Percentiles rank a stretch among this genome's conserved stretches.
Conservation (phyloP, 768 basidiomycete species). For the Kwoniella mangroviensis region DNA sequence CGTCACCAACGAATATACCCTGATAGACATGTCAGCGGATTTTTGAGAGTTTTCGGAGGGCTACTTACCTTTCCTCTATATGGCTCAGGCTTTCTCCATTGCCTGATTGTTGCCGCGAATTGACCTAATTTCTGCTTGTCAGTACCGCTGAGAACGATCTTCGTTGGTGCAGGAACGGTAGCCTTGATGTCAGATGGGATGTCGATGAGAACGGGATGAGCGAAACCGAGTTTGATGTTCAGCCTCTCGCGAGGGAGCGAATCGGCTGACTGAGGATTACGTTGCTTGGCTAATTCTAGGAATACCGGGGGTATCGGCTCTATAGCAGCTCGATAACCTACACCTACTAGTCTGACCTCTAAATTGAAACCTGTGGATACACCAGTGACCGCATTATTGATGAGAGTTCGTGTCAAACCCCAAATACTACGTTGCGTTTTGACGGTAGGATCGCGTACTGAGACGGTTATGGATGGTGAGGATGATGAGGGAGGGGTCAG, state of each 20-base stretch:
- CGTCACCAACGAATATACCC: slow-evolving; percentile 93
- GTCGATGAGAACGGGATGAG: slow-evolving; percentile 81
- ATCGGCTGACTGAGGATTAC: slow-evolving; percentile 60
- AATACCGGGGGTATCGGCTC: slow-evolving; percentile 62
- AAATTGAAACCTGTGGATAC: slow-evolving; percentile 86
- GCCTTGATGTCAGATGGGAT: slow-evolving; percentile 81
- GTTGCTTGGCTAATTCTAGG: slow-evolving; percentile 35
- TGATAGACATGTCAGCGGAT: slow-evolving; percentile 52
- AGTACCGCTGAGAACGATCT: slow-evolving; percentile 78
- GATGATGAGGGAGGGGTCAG: slow-evolving; percentile 37
- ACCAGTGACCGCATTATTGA: slow-evolving; percentile 85
- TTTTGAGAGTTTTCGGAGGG: not conserved
- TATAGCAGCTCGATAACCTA: slow-evolving; percentile 86
- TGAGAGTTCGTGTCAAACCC: slow-evolving; percentile 91
- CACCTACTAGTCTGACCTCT: slow-evolving; percentile 86
- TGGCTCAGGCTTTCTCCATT: slow-evolving; percentile 87
- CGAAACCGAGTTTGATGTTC: slow-evolving; percentile 90
- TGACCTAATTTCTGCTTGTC: slow-evolving; percentile 87
- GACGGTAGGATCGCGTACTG: slow-evolving; percentile 63
- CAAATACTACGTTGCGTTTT: slow-evolving; percentile 87
- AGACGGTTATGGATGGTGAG: slow-evolving; percentile 31
- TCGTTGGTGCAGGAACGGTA: slow-evolving; percentile 79
- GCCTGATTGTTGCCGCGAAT: slow-evolving; percentile 83
- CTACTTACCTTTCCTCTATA: slow-evolving; percentile 92
- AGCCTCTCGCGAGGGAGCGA: slow-evolving; percentile 60